These are phyloP conservation scores for Talaromyces amestolkiae DNA, from an alignment of 2,329 filamentous ascomycete genomes.

Conservation along the genomic window DNA sequence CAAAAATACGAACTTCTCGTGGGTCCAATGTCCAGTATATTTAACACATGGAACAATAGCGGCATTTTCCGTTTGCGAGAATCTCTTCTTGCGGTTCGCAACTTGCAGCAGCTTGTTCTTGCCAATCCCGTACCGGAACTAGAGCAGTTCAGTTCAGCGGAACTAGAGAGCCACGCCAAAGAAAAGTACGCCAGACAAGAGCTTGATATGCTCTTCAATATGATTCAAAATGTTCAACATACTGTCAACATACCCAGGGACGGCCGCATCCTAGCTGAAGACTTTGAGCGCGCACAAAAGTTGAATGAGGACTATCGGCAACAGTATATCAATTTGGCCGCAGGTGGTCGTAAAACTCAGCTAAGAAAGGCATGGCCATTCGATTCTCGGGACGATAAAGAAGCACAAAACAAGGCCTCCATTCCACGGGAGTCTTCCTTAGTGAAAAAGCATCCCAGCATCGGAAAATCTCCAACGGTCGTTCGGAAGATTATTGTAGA, in stretches of 20 bases:
- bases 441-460: background rate
- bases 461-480: background rate
- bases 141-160: background rate
- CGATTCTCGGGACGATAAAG: background rate
- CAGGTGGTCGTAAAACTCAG: background rate
- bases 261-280: constrained; percentile 10
- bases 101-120: background rate
- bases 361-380: constrained; percentile 14
- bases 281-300: constrained; percentile 8
- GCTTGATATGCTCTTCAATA: constrained; percentile 11
- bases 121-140: background rate
- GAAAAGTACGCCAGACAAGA: constrained; percentile 16
- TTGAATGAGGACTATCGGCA: background rate
- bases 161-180: background rate
- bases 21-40: constrained; percentile 4
- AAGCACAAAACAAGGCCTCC: too few relatives aligned
- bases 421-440: background rate
- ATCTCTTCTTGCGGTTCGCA: background rate
- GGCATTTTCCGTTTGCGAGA: constrained; percentile 10
- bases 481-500: background rate
- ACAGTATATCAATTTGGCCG: constrained; percentile 9
- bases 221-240: constrained; percentile 8
- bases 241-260: constrained; percentile 7
- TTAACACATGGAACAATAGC: background rate
- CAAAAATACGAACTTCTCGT: background rate